Base-by-base conservation (phyloP, 352 stramenopile genomes). In the Blastocystis sp. region DNA sequence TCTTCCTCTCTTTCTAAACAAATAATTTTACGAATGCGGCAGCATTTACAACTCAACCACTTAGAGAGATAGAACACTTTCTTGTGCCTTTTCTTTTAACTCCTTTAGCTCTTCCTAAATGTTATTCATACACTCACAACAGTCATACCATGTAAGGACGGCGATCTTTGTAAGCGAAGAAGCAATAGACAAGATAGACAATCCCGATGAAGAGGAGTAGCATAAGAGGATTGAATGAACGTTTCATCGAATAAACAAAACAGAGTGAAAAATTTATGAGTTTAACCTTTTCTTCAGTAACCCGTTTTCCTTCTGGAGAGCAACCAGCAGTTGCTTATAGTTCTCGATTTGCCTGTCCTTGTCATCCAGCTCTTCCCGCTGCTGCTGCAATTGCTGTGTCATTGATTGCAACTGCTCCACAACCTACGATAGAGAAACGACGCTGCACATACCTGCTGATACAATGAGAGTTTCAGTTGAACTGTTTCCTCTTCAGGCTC, bases 221-320 rank as follows among this genome's bases (percentile, higher is more conserved):
- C 73, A 85, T 85, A 24, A 85, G 43, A 34, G 73, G 73, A 68
- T 85, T 85, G 39, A 85, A 85, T 11, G 73, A 85, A 37, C 73
- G 73, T 30, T 68, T 85, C 73, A 85, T 85, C n/a, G 9, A 9
- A 41, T 47, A 41, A 47, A 85, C 37, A 85, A 85, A 56, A 65
- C 39, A 43, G 39, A 79, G n/a, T 39, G 59, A 54, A 79, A 24
- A 81, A 18, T 39, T 53, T 85, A 85, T 55, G 50, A 34, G 53
- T 39, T 43, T 26, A 56, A 45, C 26, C 34, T 85, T 39, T 53
- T 59, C 59, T 53, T 47, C 59, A 85, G 53, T 34, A 68, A 18
- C 39, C n/a, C 26, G 20, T 85, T 85, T 53, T 85, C 73, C 41
- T 45, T 66, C 73, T 85, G 73, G 2, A 85, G 30, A 13, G 73